Conservation (phyloP, 805 yeast genomes). For the Candida ficus region DNA sequence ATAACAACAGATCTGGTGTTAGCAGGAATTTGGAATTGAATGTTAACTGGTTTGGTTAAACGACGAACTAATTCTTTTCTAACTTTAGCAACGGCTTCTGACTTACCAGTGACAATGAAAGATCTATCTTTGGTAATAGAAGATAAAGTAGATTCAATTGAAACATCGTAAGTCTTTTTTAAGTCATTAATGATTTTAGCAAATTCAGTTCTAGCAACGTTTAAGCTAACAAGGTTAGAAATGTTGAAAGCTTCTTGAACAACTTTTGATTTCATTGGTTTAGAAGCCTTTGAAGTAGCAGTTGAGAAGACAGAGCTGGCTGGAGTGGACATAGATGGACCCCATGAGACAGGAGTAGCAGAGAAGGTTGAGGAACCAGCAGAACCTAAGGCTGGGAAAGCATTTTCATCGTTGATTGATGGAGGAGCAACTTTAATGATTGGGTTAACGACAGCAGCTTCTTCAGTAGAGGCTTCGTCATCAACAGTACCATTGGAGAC, state of each 20-base stretch:
- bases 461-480: not conserved
- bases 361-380: constrained; percentile 30
- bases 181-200: constrained; percentile 60
- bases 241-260: constrained; percentile 79
- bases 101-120: constrained; percentile 73
- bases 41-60: constrained; percentile 67
- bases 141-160: constrained; percentile 79
- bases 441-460: constrained; percentile 8
- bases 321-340: constrained; percentile 32
- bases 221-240: constrained; percentile 61
- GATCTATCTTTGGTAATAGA: constrained; percentile 72
- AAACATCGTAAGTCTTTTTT: constrained; percentile 55
- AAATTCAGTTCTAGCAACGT: constrained; percentile 59
- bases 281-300: constrained; percentile 18
- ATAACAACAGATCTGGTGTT: constrained; percentile 72
- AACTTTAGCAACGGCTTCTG: constrained; percentile 60
- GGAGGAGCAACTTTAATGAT: constrained; percentile 25
- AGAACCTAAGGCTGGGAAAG: constrained; percentile 64
- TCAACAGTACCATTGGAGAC: constrained; percentile 1
- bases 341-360: constrained; percentile 31
- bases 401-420: constrained; percentile 46
- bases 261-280: constrained; percentile 41
- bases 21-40: constrained; percentile 66
- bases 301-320: constrained; percentile 15
- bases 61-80: constrained; percentile 70